Base-by-base conservation (phyloP, 2,329 filamentous ascomycete species). In the Penicillium oxalicum region DNA sequence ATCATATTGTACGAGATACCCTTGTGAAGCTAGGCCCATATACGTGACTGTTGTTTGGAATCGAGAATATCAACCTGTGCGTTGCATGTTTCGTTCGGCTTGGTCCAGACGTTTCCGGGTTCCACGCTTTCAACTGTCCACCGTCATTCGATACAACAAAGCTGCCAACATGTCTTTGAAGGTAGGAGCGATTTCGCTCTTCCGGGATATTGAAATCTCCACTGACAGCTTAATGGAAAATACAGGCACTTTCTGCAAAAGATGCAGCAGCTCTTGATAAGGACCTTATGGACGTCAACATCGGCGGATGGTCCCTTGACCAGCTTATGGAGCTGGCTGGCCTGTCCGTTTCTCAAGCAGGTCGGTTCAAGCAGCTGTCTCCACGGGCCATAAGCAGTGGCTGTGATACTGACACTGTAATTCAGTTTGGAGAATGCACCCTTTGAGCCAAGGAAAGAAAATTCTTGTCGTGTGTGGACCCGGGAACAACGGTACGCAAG, bases 271-370 rank as follows among this genome's bases (percentile, higher is more conserved):
- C 88, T 41, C 80, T 98, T 13, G 93, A 98, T 67, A 84, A 88
- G 69, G 91, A 98, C 66, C 83, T 98, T 53, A 97, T 98, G 91
- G 80, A 81, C 54, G 97, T 98, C 91, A 80, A 81, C 9, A 82
- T 84, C 0, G 81, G 82, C 35, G 90, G 87, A 7, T 98, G 95
- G 72, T 95, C 89, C 9, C 80, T 98, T 47, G 93, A 97, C 65
- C 93, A 98, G 70, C 76, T 98, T 42, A 97, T 98, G 93, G 93
- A 97, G 67, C 75, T 98, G 6, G 93, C 93, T 38, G 93, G 93
- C 0, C 78, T 98, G 0, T 91, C 90, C 1, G 90, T 97, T 26
- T 91, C 91, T 9, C 90, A 97, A 76, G 90, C 87, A 44, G 83
- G 89, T 75, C 44, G 33, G 13, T 40, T 36, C 38, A 18, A n/a